A percentile compares a stretch with the other conserved stretches of the same genome.
phyloP scores from a whole-genome alignment of 352 stramenopile species.

The Thraustochytrium sp. region DNA sequence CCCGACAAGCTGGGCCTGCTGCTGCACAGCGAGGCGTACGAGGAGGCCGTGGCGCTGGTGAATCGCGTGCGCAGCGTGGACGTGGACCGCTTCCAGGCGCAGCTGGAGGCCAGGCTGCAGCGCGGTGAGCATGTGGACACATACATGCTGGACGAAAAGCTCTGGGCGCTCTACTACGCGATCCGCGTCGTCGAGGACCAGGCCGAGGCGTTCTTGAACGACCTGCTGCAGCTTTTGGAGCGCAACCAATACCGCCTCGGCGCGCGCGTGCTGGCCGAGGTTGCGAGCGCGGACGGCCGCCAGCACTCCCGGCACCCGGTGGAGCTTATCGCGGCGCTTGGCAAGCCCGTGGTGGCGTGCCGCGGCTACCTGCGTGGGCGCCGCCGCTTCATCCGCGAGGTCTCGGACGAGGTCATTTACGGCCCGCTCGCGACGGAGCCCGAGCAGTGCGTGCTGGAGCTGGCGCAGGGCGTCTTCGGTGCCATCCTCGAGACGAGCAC shows the following conservation, averaged over 20 bases:
- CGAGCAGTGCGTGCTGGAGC: constrained; percentile 17
- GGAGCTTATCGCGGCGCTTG: not conserved
- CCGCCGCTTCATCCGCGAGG: not conserved
- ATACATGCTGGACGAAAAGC: constrained; percentile 6
- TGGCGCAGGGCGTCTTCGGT: constrained; percentile 23
- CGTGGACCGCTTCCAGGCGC: not conserved
- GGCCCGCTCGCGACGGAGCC: constrained; percentile 17
- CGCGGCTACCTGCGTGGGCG: not conserved
- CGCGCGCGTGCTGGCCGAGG: not conserved
- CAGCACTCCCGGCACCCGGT: constrained; percentile 9
- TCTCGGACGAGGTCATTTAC: constrained; percentile 35
- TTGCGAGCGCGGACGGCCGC: not conserved
- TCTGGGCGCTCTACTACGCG: constrained; percentile 26
- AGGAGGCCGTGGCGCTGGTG: constrained; percentile 24
- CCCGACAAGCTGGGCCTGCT: constrained; percentile 9
- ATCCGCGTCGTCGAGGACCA: constrained; percentile 9
- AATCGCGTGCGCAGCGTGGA: not conserved
- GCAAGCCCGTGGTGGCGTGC: not conserved
- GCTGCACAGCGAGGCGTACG: constrained; percentile 17
- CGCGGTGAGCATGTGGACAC: constrained; percentile 16
- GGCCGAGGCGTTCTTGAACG: not conserved
- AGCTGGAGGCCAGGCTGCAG: constrained; percentile 4
- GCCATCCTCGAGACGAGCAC: constrained; percentile 23
- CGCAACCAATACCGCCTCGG: not conserved
- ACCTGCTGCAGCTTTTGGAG: constrained; percentile 17